Evolutionary conservation across 2,329 filamentous ascomycete genomes (phyloP), one percentile per base, ranked within the genome.

Genomic region (Xylariaceae sp.): DNA sequence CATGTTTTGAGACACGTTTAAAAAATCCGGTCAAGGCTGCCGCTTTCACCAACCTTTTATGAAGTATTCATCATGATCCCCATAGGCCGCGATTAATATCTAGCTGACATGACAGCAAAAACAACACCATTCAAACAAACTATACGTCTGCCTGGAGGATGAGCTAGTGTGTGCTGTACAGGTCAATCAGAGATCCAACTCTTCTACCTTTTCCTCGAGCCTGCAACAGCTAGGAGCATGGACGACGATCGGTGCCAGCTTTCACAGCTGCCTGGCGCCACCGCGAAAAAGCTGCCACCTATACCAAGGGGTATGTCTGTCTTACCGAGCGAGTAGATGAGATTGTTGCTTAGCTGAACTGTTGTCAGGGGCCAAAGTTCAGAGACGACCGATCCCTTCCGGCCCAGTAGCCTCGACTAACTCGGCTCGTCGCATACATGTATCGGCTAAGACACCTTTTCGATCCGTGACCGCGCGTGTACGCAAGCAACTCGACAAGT

Each of bases 391-490:
- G 4, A 71, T 81, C 37, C 71, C 61, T 70, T 76, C 60, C 9
- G 75, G 78, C n/a, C 69, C 73, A 12, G 77, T 56, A 6, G 46
- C 79, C 17, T 76, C 78, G 44, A 68, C 65, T 31, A 66, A 39
- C 64, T 61, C 71, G 28, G 65, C 71, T 6, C 61, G 65, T 51
- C 70, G 83, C 58, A 78, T 92, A 71, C 91, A 91, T 75, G 78
- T 92, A 55, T 86, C 84, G 33, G 74, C 82, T 36, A 78, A 78
- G 33, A 86, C 88, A 0, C 86, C 87, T 6, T 90, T 91, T 76
- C 83, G 91, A 73, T 83, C 87, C 9, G 79, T 84, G 4, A 80
- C 90, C 11, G 86, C 85, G 66, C 86, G 88, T 47, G 82, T 87
- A 12, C 83, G 85, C 58, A 85, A 85, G 58, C 80, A 86, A 1